Evolutionary conservation across 306 rosid species (phyloP).

Genomic region (Cucumis hystrix): DNA sequence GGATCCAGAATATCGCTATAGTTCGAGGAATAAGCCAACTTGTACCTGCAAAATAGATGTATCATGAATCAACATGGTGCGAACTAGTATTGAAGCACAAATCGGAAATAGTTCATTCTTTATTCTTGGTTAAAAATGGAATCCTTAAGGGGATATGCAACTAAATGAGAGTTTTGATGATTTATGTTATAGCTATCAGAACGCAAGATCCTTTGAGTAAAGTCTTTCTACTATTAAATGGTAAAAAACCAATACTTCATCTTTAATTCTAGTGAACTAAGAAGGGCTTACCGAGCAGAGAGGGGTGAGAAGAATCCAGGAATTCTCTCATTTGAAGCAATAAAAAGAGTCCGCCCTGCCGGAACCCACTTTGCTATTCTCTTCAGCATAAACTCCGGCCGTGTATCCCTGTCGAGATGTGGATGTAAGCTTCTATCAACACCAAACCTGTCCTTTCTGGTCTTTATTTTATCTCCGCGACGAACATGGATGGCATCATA

Average conservation of each 20-base stretch:
- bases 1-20: constrained; percentile 60
- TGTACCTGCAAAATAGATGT: constrained; percentile 42
- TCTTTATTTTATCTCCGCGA: constrained; percentile 90
- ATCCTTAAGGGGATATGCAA: neutral
- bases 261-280: constrained; percentile 2
- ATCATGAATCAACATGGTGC: neutral
- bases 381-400: constrained; percentile 58
- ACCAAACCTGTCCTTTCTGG: constrained; percentile 84
- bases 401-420: constrained; percentile 91
- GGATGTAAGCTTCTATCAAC: constrained; percentile 66
- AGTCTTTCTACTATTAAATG: neutral
- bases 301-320: constrained; percentile 84
- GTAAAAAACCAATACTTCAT: neutral
- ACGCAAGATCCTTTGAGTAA: neutral
- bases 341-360: constrained; percentile 64
- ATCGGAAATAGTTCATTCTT: neutral
- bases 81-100: neutral
- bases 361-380: constrained; percentile 86
- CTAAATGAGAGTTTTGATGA: neutral
- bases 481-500: constrained; percentile 94
- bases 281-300: constrained; percentile 45
- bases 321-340: constrained; percentile 92
- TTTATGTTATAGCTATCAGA: neutral
- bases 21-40: constrained; percentile 63
- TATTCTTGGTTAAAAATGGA: neutral